phyloP scores from a whole-genome alignment of 345 rosid genomes.

The Linum lewisii region DNA sequence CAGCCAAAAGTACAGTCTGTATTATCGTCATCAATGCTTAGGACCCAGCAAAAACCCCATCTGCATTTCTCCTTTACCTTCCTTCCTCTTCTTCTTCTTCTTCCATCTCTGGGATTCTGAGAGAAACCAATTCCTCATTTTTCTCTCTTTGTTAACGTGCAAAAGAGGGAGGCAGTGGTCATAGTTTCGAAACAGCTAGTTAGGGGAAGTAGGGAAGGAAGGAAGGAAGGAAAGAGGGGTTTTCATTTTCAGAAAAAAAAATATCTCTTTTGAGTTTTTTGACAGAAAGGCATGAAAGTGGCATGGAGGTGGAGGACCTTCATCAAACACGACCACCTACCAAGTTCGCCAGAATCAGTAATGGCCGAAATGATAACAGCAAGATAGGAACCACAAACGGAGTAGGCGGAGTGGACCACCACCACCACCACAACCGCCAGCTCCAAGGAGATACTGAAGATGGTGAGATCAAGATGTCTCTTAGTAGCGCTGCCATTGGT shows the following conservation, averaged over 20 bases:
- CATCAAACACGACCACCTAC: constrained; percentile 36
- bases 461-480: constrained; percentile 37
- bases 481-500: constrained; percentile 6
- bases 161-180: not conserved
- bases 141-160: constrained; percentile 1
- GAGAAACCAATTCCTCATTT: not conserved
- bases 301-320: constrained; percentile 78
- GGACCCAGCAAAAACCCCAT: constrained; percentile 35
- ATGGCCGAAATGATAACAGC: constrained; percentile 31
- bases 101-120: constrained; percentile 3
- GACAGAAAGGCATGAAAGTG: constrained; percentile 62
- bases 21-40: constrained; percentile 51
- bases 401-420: not conserved
- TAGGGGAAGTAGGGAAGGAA: not conserved
- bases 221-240: constrained; percentile 8
- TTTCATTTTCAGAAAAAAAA: constrained; percentile 1
- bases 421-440: constrained; percentile 11
- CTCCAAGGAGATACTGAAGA: constrained; percentile 49
- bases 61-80: constrained; percentile 22
- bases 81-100: constrained; percentile 1
- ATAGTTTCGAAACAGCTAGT: not conserved
- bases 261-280: constrained; percentile 5
- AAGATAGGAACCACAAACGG: constrained; percentile 24
- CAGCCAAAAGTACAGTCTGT: constrained; percentile 36
- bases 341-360: constrained; percentile 49